Conservation (phyloP, 305 asterid species). For the Striga hermonthica region DNA sequence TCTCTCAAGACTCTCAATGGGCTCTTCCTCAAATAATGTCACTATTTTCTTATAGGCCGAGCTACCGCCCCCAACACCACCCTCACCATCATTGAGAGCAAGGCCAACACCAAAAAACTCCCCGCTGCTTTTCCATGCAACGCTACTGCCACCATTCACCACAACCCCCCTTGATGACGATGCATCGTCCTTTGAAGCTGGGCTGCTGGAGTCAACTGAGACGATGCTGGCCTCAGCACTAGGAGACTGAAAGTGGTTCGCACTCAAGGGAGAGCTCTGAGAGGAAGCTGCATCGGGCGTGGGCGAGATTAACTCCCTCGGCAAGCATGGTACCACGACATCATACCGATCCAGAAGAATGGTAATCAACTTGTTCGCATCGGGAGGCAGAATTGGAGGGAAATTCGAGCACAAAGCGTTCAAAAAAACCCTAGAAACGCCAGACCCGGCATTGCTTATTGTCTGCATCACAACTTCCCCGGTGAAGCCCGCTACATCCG, state of each 20-base stretch:
- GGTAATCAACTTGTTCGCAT: constrained; percentile 65
- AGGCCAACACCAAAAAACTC: constrained; percentile 45
- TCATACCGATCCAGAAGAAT: constrained; percentile 69
- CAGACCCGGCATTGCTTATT: constrained; percentile 42
- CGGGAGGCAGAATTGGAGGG: constrained; percentile 69
- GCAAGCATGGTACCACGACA: constrained; percentile 50
- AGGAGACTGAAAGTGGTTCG: constrained; percentile 52
- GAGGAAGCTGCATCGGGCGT: constrained; percentile 50
- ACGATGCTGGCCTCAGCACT: constrained; percentile 36
- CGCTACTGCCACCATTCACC: constrained; percentile 49
- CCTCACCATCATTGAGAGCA: constrained; percentile 47
- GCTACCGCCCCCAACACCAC: constrained; percentile 37
- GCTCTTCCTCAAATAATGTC: constrained; percentile 64
- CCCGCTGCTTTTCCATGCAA: constrained; percentile 64
- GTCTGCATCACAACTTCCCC: constrained; percentile 71
- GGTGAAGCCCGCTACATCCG: constrained; percentile 70
- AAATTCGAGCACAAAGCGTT: constrained; percentile 61
- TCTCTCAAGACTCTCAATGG: constrained; percentile 73
- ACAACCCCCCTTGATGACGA: constrained; percentile 39
- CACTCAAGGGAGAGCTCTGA: constrained; percentile 64
- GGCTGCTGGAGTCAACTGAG: constrained; percentile 45
- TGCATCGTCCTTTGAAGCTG: constrained; percentile 42
- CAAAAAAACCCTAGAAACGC: constrained; percentile 54
- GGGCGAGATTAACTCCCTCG: constrained; percentile 42
- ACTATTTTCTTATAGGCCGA: constrained; percentile 45